A percentile compares a stretch with the other conserved stretches of the same genome.
These are phyloP conservation scores for Plectosphaerella cucumerina DNA, from an alignment of 2,329 filamentous ascomycete genomes.

Conservation along the genomic window DNA sequence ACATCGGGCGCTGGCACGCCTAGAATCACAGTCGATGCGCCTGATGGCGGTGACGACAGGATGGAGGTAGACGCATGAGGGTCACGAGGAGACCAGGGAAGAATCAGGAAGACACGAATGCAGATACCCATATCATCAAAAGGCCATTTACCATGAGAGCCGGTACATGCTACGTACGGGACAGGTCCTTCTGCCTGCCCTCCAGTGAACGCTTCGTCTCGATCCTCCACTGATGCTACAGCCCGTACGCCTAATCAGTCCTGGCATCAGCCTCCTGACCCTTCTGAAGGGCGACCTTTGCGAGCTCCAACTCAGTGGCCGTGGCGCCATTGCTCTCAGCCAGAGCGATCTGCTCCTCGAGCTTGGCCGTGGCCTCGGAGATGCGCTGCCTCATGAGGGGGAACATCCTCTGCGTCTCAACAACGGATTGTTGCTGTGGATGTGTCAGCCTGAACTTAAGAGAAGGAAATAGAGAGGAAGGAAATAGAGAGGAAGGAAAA, in stretches of 20 bases:
- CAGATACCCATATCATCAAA: not conserved
- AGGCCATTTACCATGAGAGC: not conserved
- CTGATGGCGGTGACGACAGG: constrained; percentile 45
- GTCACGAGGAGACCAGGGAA: not conserved
- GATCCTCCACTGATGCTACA: too few species aligned
- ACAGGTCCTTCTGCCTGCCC: not conserved
- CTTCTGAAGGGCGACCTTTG: constrained; percentile 47
- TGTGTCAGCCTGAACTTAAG: too few species aligned
- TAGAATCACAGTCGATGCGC: constrained; percentile 44
- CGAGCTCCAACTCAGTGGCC: constrained; percentile 48
- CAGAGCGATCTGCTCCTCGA: constrained; percentile 74
- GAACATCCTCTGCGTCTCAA: constrained; percentile 84
- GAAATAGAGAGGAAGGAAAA: constrained; percentile 5
- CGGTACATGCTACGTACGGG: not conserved
- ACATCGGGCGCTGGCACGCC: constrained; percentile 37
- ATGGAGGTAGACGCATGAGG: constrained; percentile 58
- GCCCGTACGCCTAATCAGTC: not conserved
- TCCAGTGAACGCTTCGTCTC: not conserved
- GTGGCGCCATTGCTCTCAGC: constrained; percentile 41
- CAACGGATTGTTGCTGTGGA: constrained; percentile 68
- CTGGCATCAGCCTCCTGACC: constrained; percentile 34
- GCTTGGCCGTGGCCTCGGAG: constrained; percentile 62
- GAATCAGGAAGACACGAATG: not conserved
- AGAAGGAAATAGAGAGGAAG: not conserved
- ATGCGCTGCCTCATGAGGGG: constrained; percentile 69